Evolutionary conservation across 75 land plant genomes (phyloP), one percentile per base, ranked within the genome.

Genomic region (Sequoiadendron giganteum): DNA sequence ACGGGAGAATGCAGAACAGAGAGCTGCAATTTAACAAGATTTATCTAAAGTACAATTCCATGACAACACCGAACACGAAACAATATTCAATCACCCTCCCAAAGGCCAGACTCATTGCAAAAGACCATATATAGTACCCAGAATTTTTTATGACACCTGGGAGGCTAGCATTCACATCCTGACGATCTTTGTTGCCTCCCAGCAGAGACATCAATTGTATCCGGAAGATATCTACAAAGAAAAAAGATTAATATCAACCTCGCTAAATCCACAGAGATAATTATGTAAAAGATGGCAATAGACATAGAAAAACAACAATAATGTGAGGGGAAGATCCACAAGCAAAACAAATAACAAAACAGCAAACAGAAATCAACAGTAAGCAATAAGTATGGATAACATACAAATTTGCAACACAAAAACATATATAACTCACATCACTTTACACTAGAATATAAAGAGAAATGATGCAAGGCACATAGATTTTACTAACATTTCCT

Each of bases 401-500:
- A 45, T 30, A 85, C 14, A 52, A 32, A 85, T n/a, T 84, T 48
- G 7, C 58, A n/a, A 85, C 86, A 32, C 52, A 85, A 49, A 32
- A 54, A 54, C 55, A 52, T 52, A 85, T 13, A 42, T 28, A 25
- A 65, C 43, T 39, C 43, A 40, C 40, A 45, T 42, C 30, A n/a
- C 28, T n/a, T 3, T n/a, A 47, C 5, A 25, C 34, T 82, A 82
- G 32, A 18, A 86, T 15, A 42, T 55, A 55, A 85, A 18, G 1
- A 58, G 72, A 85, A 85, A 28, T 58, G 39, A 85, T 8, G 28
- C 56, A 87, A 16, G 47, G 89, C 55, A 89, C 15, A 38, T 58
- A 42, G 61, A 19, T 38, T 25, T 18, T 84, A 92, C 95, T 89
- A 70, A 94, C 95, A 95, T 91, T 56, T 95, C 95, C 81, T 95